phyloP scores from a whole-genome alignment of 2,329 filamentous ascomycete genomes.

The Coniosporium tulheliwenetii region DNA sequence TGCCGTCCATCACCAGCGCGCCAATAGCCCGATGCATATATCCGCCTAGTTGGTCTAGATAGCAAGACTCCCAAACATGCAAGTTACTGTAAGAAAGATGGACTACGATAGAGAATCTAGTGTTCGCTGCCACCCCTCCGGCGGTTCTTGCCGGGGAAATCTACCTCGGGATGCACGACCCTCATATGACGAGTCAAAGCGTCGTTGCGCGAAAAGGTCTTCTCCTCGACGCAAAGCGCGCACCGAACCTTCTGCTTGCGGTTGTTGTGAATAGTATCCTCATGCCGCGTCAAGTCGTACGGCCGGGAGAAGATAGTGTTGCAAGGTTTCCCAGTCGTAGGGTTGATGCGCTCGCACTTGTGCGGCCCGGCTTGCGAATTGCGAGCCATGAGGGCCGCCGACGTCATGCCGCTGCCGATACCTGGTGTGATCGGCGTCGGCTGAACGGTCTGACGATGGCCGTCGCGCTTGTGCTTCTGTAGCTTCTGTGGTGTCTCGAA shows the following conservation, averaged over 20 bases:
- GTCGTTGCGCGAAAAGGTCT: constrained; percentile 92
- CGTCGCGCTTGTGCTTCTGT: constrained; percentile 92
- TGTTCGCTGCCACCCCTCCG: constrained; percentile 17
- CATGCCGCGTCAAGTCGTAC: constrained; percentile 90
- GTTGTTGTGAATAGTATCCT: constrained; percentile 93
- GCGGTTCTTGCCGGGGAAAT: constrained; percentile 54
- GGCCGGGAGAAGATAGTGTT: constrained; percentile 88
- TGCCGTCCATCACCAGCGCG: not conserved
- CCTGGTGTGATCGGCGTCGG: constrained; percentile 6
- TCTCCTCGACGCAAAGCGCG: constrained; percentile 84
- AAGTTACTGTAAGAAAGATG: not conserved
- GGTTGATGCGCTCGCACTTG: constrained; percentile 83
- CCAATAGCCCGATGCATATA: not conserved
- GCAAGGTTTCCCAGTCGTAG: constrained; percentile 87
- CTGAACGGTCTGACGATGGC: constrained; percentile 42
- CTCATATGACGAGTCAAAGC: constrained; percentile 88
- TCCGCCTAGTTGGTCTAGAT: not conserved
- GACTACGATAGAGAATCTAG: not conserved
- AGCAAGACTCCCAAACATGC: not conserved
- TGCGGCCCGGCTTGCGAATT: constrained; percentile 90
- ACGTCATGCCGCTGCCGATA: constrained; percentile 30
- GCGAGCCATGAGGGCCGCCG: constrained; percentile 38
- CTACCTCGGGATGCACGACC: constrained; percentile 81
- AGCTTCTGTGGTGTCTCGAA: constrained; percentile 79
- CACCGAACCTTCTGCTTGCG: constrained; percentile 91